Percentiles rank a stretch among this genome's conserved stretches.
phyloP scores from a whole-genome alignment of 257 asterid species.

The Solanum chmielewskii region DNA sequence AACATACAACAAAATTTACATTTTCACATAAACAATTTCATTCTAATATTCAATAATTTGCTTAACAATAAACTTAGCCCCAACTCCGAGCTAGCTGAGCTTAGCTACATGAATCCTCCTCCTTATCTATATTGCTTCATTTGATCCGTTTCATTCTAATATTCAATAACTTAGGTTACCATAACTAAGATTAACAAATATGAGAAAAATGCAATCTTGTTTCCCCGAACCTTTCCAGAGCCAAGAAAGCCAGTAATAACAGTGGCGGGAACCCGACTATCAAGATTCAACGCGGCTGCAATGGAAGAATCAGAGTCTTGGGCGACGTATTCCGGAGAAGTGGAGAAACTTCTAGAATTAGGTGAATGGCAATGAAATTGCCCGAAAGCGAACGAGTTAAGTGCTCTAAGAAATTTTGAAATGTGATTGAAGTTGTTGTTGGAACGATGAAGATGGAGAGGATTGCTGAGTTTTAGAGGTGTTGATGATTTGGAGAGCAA shows the following conservation, averaged over 20 bases:
- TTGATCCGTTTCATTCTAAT: background rate
- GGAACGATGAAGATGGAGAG: constrained; percentile 7
- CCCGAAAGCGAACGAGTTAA: constrained; percentile 11
- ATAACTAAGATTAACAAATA: background rate
- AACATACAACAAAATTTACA: background rate
- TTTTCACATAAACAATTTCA: background rate
- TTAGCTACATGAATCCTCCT: background rate
- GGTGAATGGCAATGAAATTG: constrained; percentile 8
- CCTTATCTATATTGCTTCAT: background rate
- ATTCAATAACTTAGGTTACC: background rate
- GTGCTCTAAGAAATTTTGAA: constrained; percentile 11
- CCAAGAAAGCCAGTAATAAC: constrained; percentile 91
- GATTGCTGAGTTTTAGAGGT: constrained; percentile 3
- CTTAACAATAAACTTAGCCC: background rate
- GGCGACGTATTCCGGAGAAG: constrained; percentile 34
- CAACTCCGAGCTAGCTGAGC: background rate
- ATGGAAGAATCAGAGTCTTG: constrained; percentile 49
- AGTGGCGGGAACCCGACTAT: constrained; percentile 76
- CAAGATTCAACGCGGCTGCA: constrained; percentile 56
- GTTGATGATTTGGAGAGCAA: constrained; percentile 40
- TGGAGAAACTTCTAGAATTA: constrained; percentile 35
- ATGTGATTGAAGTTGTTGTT: background rate
- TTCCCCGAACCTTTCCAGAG: constrained; percentile 67
- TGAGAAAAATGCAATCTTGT: no score
- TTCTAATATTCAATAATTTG: background rate